Evolutionary conservation across 2,329 filamentous ascomycete species (phyloP).

Genomic region (Cercospora sojina): DNA sequence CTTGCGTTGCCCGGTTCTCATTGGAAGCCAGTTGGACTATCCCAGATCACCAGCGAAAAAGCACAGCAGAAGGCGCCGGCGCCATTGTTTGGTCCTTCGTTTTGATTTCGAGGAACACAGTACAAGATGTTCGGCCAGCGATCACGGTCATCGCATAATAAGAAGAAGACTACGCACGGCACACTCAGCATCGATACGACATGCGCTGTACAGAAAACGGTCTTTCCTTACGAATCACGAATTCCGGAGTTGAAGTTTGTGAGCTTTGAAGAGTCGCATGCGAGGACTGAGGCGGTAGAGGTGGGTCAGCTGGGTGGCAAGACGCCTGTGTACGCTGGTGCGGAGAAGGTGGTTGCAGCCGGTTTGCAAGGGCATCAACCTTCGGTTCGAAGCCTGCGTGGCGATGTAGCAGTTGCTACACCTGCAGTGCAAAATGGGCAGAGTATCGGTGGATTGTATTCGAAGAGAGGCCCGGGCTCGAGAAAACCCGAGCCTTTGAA

Average conservation of each 20-base stretch:
- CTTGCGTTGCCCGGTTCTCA: not conserved
- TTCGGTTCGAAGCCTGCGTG: slow-evolving; percentile 11
- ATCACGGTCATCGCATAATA: slow-evolving; percentile 5
- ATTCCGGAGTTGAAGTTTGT: slow-evolving; percentile 31
- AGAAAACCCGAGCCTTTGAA: slow-evolving; percentile 29
- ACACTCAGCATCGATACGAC: slow-evolving; percentile 61
- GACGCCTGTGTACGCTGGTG: slow-evolving; percentile 17
- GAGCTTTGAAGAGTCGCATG: slow-evolving; percentile 28
- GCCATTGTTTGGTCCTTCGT: not conserved
- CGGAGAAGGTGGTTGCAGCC: slow-evolving; percentile 12
- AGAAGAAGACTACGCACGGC: slow-evolving; percentile 16
- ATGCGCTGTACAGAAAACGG: slow-evolving; percentile 54
- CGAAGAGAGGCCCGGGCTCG: not conserved
- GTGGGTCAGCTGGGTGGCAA: slow-evolving; percentile 32
- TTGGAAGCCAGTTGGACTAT: not conserved
- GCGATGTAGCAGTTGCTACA: not conserved
- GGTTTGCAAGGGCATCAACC: slow-evolving; percentile 2
- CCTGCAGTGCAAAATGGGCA: not conserved
- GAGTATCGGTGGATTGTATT: not conserved
- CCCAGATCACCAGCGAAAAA: not conserved
- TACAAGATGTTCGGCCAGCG: slow-evolving; percentile 12
- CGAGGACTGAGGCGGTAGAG: slow-evolving; percentile 24
- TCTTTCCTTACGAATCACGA: slow-evolving; percentile 41
- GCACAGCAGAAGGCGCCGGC: not conserved
- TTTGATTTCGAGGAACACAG: not conserved